Conservation (phyloP, 768 basidiomycete genomes). For the Phallus indusiatus region DNA sequence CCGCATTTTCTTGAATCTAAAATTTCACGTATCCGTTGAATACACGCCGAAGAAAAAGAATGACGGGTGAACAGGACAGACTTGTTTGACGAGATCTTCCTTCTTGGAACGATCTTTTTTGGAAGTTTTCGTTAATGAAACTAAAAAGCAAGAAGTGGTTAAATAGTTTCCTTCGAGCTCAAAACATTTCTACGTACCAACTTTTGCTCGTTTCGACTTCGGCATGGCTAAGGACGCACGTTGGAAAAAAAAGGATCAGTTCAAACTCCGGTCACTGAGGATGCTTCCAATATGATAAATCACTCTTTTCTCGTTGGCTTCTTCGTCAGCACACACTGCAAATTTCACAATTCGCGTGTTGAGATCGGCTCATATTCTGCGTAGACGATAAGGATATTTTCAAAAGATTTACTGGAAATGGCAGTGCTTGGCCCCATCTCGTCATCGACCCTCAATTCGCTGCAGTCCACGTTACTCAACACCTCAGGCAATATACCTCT, state of each 20-base stretch:
- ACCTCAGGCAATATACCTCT: conserved; percentile 59
- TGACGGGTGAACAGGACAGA: conserved; percentile 24
- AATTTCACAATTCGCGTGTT: no score
- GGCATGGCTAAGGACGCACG: conserved; percentile 61
- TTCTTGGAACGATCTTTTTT: conserved; percentile 94
- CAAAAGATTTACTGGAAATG: not conserved
- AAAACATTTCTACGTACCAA: conserved; percentile 46
- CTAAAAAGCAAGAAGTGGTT: conserved; percentile 29
- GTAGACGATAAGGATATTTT: not conserved
- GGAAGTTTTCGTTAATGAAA: conserved; percentile 87
- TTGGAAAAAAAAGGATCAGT: not conserved
- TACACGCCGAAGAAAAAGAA: not conserved
- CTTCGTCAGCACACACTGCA: not conserved
- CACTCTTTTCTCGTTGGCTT: not conserved
- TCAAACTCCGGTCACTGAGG: not conserved
- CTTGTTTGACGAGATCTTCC: conserved; percentile 70
- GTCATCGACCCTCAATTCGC: conserved; percentile 44
- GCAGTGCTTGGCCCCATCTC: not conserved
- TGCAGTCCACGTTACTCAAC: conserved; percentile 77
- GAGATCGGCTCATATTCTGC: not conserved
- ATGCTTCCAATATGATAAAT: not conserved
- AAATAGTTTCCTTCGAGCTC: not conserved
- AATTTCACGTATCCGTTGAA: conserved; percentile 8
- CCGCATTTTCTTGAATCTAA: conserved; percentile 72
- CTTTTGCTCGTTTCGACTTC: conserved; percentile 78